Conservation (phyloP, 2,329 filamentous ascomycete genomes). For the Trichoderma oligosporum region DNA sequence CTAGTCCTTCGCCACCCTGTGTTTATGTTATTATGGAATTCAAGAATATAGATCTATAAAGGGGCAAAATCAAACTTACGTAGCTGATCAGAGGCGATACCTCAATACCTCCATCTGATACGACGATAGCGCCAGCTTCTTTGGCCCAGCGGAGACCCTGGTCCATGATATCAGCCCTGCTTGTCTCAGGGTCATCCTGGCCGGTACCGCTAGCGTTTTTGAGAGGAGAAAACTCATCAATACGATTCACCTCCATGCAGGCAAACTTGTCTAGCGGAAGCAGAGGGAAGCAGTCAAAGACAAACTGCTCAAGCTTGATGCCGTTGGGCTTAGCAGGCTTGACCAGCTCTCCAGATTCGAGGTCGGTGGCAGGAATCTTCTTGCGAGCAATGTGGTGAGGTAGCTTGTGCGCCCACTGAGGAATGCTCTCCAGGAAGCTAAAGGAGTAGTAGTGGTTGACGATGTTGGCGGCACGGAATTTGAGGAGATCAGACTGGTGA, state of each 20-base stretch:
- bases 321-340: conserved; percentile 96
- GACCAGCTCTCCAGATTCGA: conserved; percentile 70
- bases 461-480: conserved; percentile 97
- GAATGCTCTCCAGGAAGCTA: conserved; percentile 85
- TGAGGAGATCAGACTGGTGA: conserved; percentile 75
- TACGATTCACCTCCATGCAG: conserved; percentile 90
- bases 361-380: conserved; percentile 89
- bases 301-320: conserved; percentile 98
- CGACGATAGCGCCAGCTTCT: conserved; percentile 71
- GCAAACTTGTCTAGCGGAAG: conserved; percentile 84
- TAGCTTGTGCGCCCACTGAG: conserved; percentile 77
- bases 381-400: conserved; percentile 96
- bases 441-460: conserved; percentile 99
- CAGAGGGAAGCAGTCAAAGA: conserved; percentile 97
- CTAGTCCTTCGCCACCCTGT: conserved; percentile 61
- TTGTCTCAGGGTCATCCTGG: conserved; percentile 92
- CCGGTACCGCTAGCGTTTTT: conserved; percentile 86
- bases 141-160: conserved; percentile 86
- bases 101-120: conserved; percentile 71
- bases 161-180: conserved; percentile 80
- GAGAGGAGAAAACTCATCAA: conserved; percentile 96
- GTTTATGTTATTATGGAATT: conserved; percentile 1
- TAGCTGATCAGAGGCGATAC: conserved; percentile 94
- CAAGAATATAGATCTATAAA: no score
- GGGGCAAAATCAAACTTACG: conserved; percentile 62